Evolutionary conservation across 108 stramenopile species (phyloP).

Genomic region (Licmophora abbreviata): DNA sequence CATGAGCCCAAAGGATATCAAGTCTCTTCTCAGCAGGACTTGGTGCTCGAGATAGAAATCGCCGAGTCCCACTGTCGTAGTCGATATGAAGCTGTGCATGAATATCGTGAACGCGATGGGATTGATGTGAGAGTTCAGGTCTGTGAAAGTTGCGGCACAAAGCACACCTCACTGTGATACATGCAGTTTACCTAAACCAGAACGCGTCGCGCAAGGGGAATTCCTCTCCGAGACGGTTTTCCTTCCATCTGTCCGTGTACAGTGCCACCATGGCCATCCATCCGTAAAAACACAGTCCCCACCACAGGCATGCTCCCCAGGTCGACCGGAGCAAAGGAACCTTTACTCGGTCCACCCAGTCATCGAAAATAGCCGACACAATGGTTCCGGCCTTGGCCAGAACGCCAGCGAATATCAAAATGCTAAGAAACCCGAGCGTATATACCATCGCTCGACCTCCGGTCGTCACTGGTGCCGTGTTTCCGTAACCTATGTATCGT

Average conservation of each 20-base stretch:
- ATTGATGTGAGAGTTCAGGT: too few species aligned
- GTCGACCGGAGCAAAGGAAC: neutral
- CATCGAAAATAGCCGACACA: slow-evolving; percentile 2
- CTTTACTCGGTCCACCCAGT: neutral
- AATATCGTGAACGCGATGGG: too few species aligned
- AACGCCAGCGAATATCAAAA: slow-evolving; percentile 24
- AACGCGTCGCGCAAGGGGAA: slow-evolving; percentile 19
- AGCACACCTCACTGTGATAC: too few species aligned
- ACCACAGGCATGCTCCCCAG: slow-evolving; percentile 11
- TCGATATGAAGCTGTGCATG: too few species aligned
- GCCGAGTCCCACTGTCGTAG: slow-evolving; percentile 39
- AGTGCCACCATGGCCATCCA: slow-evolving; percentile 27
- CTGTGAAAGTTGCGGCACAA: too few species aligned
- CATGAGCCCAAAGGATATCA: slow-evolving; percentile 5
- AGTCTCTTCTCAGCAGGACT: slow-evolving; percentile 20
- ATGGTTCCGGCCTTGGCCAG: slow-evolving; percentile 1
- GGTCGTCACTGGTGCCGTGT: slow-evolving; percentile 28
- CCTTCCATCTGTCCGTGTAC: slow-evolving; percentile 5
- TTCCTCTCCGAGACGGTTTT: slow-evolving; percentile 5
- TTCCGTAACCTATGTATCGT: slow-evolving; percentile 76
- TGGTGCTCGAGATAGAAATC: slow-evolving; percentile 34
- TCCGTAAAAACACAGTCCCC: slow-evolving; percentile 14
- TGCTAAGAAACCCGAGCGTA: slow-evolving; percentile 29
- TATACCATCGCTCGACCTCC: slow-evolving; percentile 30
- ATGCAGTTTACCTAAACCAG: slow-evolving; percentile 44